Conservation (phyloP, 192 early-diverging fungal species). For the Linnemannia hyalina region DNA sequence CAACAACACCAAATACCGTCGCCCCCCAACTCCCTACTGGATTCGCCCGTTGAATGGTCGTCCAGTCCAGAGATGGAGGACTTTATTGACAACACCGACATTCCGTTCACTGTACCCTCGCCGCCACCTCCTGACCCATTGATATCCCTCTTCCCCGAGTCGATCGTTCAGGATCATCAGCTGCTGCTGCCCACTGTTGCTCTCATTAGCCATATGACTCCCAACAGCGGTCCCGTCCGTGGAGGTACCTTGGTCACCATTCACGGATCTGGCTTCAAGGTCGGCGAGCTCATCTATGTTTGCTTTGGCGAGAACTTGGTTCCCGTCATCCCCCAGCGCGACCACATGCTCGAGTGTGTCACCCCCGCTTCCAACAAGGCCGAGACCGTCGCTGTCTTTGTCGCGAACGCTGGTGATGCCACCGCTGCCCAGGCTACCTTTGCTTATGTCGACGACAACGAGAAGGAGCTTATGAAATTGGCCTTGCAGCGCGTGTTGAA, state of each 20-base stretch:
- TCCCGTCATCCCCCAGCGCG: constrained; percentile 50
- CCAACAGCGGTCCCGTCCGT: constrained; percentile 46
- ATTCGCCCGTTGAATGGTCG: constrained; percentile 43
- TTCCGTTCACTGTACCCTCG: constrained; percentile 48
- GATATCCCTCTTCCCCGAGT: constrained; percentile 52
- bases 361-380: constrained; percentile 50
- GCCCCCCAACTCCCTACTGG: constrained; percentile 39
- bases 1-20: constrained; percentile 47
- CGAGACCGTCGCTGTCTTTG: constrained; percentile 53
- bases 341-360: constrained; percentile 55
- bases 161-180: constrained; percentile 22
- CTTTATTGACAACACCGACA: constrained; percentile 50
- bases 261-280: constrained; percentile 42
- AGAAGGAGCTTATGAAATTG: constrained; percentile 54
- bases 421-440: constrained; percentile 44
- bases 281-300: constrained; percentile 49
- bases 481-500: constrained; percentile 54
- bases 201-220: constrained; percentile 48
- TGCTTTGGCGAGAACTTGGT: constrained; percentile 53
- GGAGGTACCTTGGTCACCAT: constrained; percentile 52
- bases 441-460: constrained; percentile 54
- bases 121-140: constrained; percentile 51
- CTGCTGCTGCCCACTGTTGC: constrained; percentile 19
- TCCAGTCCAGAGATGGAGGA: constrained; percentile 49
- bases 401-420: constrained; percentile 32